Conservation (phyloP, 768 basidiomycete genomes). For the Inosperma sp. region DNA sequence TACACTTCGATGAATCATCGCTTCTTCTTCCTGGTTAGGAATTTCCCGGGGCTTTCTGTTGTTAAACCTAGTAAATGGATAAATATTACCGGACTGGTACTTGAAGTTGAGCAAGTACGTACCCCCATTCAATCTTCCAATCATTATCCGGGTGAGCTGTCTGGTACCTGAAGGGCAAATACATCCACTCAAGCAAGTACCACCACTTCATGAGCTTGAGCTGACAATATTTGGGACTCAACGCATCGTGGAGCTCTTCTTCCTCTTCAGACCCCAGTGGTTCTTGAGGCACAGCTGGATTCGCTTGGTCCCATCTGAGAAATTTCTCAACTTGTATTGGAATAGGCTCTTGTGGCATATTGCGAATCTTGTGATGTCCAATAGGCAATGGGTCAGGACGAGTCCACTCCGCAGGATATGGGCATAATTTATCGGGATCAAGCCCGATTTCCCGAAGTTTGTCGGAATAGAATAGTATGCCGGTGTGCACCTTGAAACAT, state of each 20-base stretch:
- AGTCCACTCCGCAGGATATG: slow-evolving; percentile 38
- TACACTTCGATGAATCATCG: slow-evolving; percentile 38
- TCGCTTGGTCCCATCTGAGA: slow-evolving; percentile 15
- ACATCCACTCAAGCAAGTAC: slow-evolving; percentile 66
- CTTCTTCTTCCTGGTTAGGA: slow-evolving; percentile 33
- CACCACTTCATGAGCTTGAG: slow-evolving; percentile 43
- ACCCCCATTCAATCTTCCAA: slow-evolving; percentile 34
- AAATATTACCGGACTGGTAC: background rate
- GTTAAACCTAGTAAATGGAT: slow-evolving; percentile 28
- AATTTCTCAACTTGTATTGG: slow-evolving; percentile 19
- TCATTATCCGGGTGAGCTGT: slow-evolving; percentile 33
- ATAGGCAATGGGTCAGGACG: slow-evolving; percentile 35
- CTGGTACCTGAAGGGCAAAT: slow-evolving; percentile 38
- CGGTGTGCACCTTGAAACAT: slow-evolving; percentile 54
- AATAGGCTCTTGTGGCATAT: slow-evolving; percentile 22
- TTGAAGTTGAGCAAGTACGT: slow-evolving; percentile 11
- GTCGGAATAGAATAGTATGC: slow-evolving; percentile 54
- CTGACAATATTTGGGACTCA: slow-evolving; percentile 57
- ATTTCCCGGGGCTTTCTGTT: slow-evolving; percentile 36
- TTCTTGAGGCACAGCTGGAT: slow-evolving; percentile 14
- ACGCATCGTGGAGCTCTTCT: slow-evolving; percentile 58
- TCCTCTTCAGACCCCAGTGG: slow-evolving; percentile 46
- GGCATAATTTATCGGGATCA: slow-evolving; percentile 40
- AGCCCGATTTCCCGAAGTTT: slow-evolving; percentile 47
- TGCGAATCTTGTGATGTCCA: slow-evolving; percentile 21